Base-by-base conservation (phyloP, 73 alveolate species). In the Paramecium caudatum region DNA sequence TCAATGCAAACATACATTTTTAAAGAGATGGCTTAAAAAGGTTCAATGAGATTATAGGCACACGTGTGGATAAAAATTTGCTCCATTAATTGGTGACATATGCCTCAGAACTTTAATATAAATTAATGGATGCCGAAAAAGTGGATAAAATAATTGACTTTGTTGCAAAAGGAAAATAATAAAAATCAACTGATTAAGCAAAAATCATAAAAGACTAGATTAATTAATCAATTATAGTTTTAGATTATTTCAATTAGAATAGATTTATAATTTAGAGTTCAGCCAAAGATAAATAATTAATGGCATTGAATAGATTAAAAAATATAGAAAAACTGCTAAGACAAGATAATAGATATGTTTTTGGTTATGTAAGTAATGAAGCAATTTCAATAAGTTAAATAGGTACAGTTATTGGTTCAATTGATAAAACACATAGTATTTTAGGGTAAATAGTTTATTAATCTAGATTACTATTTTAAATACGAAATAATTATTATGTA, bases 351-450 rank as follows among this genome's bases (percentile, higher is more conserved):
- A 16, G 61, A 25, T 65, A 65, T 65, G 61, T 32, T 3, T 32
- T 65, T 33, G 50, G 50, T 30, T 30, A 30, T 0, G 25, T 30
- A 63, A 3, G 27, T 15, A 33, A 25, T 2, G 49, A 27, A 9
- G 48, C 25, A 30, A 63, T 63, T 30, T 30, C 46, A 30, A 63
- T 63, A 9, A 63, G 49, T 63, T 63, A 23, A 5, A 63, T 63
- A 9, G 82, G 82, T 1, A 30, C 46, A 25, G 50, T 19, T 30
- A 30, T 15, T 30, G 33, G 49, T 30, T 23, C 82, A 4, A 63
- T 39, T 1, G 78, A 63, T 63, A 30, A 63, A 27, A 33, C 33
- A 12, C 17, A 30, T 63, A 16, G 33, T n/a, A 33, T 63, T 8
- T 63, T 1, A 13, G 82, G 55, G 82, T 63, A 63, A 65, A 17